Conservation (phyloP, 2,329 filamentous ascomycete species). For the Beauveria sp. region DNA sequence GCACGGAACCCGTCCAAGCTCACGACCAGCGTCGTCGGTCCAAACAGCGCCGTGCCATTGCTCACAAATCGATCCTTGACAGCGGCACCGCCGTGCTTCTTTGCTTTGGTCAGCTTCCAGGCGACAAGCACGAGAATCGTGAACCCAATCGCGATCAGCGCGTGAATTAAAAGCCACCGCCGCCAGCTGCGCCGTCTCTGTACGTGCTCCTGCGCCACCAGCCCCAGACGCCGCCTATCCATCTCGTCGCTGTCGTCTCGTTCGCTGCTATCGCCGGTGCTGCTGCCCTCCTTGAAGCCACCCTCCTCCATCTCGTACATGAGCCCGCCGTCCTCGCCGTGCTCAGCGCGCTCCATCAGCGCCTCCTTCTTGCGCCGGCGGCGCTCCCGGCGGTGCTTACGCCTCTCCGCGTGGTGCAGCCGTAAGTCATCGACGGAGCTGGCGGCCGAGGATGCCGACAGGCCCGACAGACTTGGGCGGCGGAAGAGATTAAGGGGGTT, state of each 20-base stretch:
- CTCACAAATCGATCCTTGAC: conserved; percentile 31
- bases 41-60: conserved; percentile 86
- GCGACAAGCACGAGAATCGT: conserved; percentile 48
- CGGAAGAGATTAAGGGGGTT: conserved; percentile 41
- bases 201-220: conserved; percentile 38
- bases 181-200: conserved; percentile 45
- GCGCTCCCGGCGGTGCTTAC: conserved; percentile 36
- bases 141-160: conserved; percentile 44
- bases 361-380: conserved; percentile 46
- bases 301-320: conserved; percentile 92
- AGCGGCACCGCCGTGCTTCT: conserved; percentile 24
- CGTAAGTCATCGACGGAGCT: conserved; percentile 40
- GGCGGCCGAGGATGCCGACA: conserved; percentile 25
- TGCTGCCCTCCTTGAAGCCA: conserved; percentile 57
- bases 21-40: conserved; percentile 85
- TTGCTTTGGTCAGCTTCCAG: conserved; percentile 49
- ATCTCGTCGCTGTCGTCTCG: conserved; percentile 52
- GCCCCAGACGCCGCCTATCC: conserved; percentile 44
- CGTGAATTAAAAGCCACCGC: conserved; percentile 46
- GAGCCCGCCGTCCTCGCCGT: conserved; percentile 64
- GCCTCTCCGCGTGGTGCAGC: conserved; percentile 33
- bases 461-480: conserved; percentile 27
- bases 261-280: conserved; percentile 54
- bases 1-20: conserved; percentile 94
- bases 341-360: conserved; percentile 43